Evolutionary conservation across 805 yeast species (phyloP).

Genomic region (Metschnikowia drakensbergensis): DNA sequence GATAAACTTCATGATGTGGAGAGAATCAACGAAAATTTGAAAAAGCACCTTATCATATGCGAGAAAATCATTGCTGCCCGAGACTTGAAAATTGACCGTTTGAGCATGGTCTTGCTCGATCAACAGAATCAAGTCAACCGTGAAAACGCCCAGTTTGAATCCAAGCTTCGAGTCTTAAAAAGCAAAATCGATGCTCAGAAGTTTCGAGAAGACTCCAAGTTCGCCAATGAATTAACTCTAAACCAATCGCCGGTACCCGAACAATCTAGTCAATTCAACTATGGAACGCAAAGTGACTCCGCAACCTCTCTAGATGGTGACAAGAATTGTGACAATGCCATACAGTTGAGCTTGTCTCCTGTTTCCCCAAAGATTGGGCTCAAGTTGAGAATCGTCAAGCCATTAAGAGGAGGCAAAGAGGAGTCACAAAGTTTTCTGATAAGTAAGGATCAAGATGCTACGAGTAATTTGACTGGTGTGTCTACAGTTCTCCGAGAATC

Average conservation of each 20-base stretch:
- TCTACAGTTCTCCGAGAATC: no score
- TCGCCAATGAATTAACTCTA: not conserved
- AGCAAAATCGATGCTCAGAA: constrained; percentile 17
- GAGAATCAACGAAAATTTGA: constrained; percentile 53
- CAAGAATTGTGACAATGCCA: not conserved
- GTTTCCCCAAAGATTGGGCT: constrained; percentile 43
- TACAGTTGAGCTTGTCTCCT: constrained; percentile 12
- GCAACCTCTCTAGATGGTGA: constrained; percentile 5
- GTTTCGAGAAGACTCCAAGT: constrained; percentile 12
- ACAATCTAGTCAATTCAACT: not conserved
- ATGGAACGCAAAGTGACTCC: not conserved
- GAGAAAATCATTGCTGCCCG: constrained; percentile 56
- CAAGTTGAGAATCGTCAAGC: constrained; percentile 59
- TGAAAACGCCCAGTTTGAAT: constrained; percentile 50
- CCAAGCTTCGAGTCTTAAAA: constrained; percentile 27
- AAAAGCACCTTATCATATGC: constrained; percentile 52
- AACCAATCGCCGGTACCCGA: not conserved
- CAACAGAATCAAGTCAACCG: constrained; percentile 46
- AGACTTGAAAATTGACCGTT: constrained; percentile 50
- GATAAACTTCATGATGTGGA: constrained; percentile 60
- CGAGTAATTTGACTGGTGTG: not conserved
- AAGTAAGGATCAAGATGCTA: not conserved
- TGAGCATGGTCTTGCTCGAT: constrained; percentile 48
- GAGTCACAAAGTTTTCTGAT: not conserved
- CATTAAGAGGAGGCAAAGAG: constrained; percentile 50